phyloP scores from a whole-genome alignment of 345 rosid species.

The Gossypium raimondii region DNA sequence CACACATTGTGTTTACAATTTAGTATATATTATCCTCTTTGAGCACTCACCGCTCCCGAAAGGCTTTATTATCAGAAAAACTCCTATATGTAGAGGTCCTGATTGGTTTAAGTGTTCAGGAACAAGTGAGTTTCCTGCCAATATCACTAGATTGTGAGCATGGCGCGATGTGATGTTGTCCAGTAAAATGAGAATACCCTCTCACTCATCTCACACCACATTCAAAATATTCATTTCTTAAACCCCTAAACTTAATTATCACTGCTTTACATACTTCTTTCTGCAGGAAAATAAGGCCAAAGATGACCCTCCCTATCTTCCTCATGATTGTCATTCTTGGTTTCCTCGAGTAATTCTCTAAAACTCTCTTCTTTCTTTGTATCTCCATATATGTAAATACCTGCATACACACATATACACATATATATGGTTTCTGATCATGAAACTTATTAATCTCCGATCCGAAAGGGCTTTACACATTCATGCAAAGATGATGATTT shows the following conservation, averaged over 20 bases:
- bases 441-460: too few species aligned
- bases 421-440: not conserved
- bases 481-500: too few species aligned
- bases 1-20: too few species aligned
- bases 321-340: constrained; percentile 64
- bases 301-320: constrained; percentile 72
- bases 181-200: not conserved
- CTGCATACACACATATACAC: not conserved
- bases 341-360: constrained; percentile 68
- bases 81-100: too few species aligned
- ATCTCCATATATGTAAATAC: not conserved
- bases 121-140: too few species aligned
- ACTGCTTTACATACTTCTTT: not conserved
- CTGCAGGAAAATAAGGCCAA: constrained; percentile 83
- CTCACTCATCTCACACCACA: not conserved
- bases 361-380: not conserved
- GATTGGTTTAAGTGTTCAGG: too few species aligned
- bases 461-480: too few species aligned
- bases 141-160: too few species aligned
- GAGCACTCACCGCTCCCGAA: too few species aligned
- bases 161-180: too few species aligned
- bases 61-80: too few species aligned
- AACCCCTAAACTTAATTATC: not conserved
- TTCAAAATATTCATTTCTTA: not conserved
- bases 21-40: too few species aligned